A percentile compares a stretch with the other conserved stretches of the same genome.
Evolutionary conservation across 2,329 filamentous ascomycete species (phyloP).

Genomic region (Fusarium hostae): DNA sequence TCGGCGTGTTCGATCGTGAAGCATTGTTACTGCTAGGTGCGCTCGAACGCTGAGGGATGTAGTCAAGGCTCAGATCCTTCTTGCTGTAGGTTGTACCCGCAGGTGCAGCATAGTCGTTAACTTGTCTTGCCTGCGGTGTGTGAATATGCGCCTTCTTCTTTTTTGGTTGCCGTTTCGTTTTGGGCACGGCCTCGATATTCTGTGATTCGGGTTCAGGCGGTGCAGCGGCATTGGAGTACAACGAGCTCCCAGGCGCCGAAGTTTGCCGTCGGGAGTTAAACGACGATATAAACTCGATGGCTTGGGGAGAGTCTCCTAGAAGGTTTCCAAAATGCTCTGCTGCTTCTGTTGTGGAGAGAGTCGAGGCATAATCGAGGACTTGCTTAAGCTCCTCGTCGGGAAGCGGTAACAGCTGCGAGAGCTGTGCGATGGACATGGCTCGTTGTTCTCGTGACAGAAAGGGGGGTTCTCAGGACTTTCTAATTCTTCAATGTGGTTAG

Average conservation of each 20-base stretch:
- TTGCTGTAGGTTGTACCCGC: constrained; percentile 80
- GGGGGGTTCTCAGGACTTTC: accelerated
- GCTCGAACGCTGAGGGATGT: constrained; percentile 67
- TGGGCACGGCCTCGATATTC: constrained; percentile 59
- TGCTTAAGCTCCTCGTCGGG: constrained; percentile 87
- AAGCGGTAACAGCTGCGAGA: constrained; percentile 83
- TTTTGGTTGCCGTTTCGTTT: constrained; percentile 56
- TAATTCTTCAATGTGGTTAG: neutral
- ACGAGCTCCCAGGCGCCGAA: constrained; percentile 40
- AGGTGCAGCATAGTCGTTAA: constrained; percentile 71
- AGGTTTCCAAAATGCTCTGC: constrained; percentile 89
- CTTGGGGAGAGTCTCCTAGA: constrained; percentile 84
- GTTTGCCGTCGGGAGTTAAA: constrained; percentile 76
- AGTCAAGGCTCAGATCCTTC: constrained; percentile 75
- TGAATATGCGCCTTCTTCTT: constrained; percentile 73
- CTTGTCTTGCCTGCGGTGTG: constrained; percentile 69
- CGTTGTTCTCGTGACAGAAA: neutral
- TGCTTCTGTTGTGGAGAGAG: constrained; percentile 79
- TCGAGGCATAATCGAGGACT: constrained; percentile 82
- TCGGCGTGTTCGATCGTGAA: constrained; percentile 52
- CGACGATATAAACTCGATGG: constrained; percentile 79
- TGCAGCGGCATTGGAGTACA: constrained; percentile 41
- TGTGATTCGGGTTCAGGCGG: constrained; percentile 33
- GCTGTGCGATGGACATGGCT: constrained; percentile 70
- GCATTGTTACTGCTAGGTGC: constrained; percentile 52